Conservation (phyloP, 129 eudicot species). For the Chrysanthemum seticuspe region DNA sequence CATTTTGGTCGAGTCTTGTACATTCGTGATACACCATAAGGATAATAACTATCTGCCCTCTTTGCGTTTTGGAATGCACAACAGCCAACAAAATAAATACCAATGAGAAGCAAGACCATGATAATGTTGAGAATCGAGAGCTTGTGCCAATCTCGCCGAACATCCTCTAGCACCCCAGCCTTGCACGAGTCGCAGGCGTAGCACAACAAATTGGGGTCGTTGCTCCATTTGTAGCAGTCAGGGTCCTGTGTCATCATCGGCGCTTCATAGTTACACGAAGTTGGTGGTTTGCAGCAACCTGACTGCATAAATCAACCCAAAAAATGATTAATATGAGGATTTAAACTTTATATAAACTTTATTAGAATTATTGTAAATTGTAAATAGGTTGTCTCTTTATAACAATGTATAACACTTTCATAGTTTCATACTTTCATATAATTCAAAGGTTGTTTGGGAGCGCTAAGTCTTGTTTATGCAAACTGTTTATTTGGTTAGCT, state of each 20-base stretch:
- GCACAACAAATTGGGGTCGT: constrained; percentile 60
- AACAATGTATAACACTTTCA: no score
- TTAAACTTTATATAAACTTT: not conserved
- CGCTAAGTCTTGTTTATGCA: no score
- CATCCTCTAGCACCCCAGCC: constrained; percentile 84
- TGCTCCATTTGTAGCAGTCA: constrained; percentile 87
- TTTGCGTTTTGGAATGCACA: constrained; percentile 78
- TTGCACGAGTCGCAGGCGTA: constrained; percentile 92
- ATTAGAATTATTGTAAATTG: no score
- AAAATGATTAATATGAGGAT: constrained; percentile 7
- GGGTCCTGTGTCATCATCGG: constrained; percentile 57
- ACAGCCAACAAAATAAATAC: constrained; percentile 77
- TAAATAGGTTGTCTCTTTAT: no score
- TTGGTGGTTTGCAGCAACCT: constrained; percentile 98
- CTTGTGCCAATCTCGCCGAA: constrained; percentile 71
- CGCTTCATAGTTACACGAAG: constrained; percentile 59
- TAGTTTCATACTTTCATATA: no score
- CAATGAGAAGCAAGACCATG: constrained; percentile 66
- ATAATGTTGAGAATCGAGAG: constrained; percentile 69
- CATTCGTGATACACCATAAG: constrained; percentile 61
- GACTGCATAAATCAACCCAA: constrained; percentile 48
- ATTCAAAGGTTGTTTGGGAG: no score
- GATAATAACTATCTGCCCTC: constrained; percentile 57
- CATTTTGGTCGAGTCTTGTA: constrained; percentile 74
- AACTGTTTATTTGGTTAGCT: no score